phyloP scores from a whole-genome alignment of 805 yeast species.

The Yamadazyma ubonensis region DNA sequence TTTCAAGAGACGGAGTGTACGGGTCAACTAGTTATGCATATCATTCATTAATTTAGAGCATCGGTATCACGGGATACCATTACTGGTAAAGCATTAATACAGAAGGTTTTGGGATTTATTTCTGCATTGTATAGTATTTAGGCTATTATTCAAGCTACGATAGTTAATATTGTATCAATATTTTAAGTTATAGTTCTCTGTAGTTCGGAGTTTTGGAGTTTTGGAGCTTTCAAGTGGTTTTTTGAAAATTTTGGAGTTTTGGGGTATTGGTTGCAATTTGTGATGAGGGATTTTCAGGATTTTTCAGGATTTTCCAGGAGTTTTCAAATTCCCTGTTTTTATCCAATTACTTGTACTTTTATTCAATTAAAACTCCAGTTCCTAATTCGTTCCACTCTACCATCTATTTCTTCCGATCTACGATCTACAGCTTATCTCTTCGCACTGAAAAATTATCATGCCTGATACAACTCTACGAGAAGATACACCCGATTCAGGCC shows the following conservation, averaged over 20 bases:
- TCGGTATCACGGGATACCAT: not conserved
- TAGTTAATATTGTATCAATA: too few relatives aligned
- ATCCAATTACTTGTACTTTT: too few relatives aligned
- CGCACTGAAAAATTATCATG: conserved; percentile 1
- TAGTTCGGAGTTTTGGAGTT: too few relatives aligned
- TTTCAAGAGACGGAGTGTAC: conserved; percentile 60
- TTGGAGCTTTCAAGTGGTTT: too few relatives aligned
- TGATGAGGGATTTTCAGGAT: too few relatives aligned
- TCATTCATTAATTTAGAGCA: not conserved
- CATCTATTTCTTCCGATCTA: not conserved
- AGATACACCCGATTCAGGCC: not conserved
- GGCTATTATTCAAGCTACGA: not conserved
- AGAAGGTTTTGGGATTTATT: conserved; percentile 2
- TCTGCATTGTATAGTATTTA: conserved; percentile 10
- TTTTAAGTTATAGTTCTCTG: too few relatives aligned
- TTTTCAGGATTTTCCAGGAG: too few relatives aligned
- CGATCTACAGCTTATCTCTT: conserved; percentile 2
- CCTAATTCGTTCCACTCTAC: not conserved
- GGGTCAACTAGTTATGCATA: conserved; percentile 21
- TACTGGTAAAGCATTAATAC: not conserved
- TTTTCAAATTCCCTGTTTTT: too few relatives aligned
- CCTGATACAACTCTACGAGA: too few relatives aligned
- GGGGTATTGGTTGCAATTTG: too few relatives aligned
- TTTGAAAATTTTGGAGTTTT: too few relatives aligned
- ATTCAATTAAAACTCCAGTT: too few relatives aligned